Base-by-base conservation (phyloP, 176 grass and related monocot species). In the Paspalum vaginatum region DNA sequence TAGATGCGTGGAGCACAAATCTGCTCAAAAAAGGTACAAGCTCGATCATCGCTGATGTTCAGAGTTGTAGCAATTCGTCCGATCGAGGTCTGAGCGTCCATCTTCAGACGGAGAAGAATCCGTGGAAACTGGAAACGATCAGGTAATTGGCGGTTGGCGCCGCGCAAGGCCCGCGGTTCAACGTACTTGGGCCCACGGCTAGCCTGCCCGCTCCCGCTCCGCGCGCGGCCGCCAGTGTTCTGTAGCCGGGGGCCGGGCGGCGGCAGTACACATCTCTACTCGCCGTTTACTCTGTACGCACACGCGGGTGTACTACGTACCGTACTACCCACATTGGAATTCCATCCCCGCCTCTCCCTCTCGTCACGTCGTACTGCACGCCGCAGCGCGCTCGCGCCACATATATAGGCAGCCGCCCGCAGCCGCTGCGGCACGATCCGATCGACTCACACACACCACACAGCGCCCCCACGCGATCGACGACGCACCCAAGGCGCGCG, bases 281-380 rank as follows among this genome's bases (percentile, higher is more conserved):
- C 49, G 77, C 63, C 77, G 63, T n/a, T n/a, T n/a, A n/a, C n/a
- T n/a, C n/a, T 68, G 62, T 79, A 54, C 62, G 61, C 32, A 51
- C 75, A 50, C 8, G 45, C 32, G 47, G 20, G 47, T 66, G 77
- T 68, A 79, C 76, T 79, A 40, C 52, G 32, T 32, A 32, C 56
- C n/a, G n/a, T 0, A 57, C 55, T 24, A 43, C 42, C 8, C 7
- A 5, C 42, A 8, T 0, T 5, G 42, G 5, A 7, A 5, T 8
- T 9, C 8, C 51, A 39, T 5, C 6, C 42, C 4, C 12, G 3
- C 1, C 18, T 9, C 57, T 12, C 55, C 7, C 44, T 16, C 61
- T 64, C 61, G n/a, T 56, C 77, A 37, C 77, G 77, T 68, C 63
- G 61, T 79, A 79, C 62, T 42, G 8, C 77, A 25, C 61, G 63